These are phyloP conservation scores for Wallemia ichthyophaga DNA, from an alignment of 1,284 basidiomycete genomes.

Conservation along the genomic window DNA sequence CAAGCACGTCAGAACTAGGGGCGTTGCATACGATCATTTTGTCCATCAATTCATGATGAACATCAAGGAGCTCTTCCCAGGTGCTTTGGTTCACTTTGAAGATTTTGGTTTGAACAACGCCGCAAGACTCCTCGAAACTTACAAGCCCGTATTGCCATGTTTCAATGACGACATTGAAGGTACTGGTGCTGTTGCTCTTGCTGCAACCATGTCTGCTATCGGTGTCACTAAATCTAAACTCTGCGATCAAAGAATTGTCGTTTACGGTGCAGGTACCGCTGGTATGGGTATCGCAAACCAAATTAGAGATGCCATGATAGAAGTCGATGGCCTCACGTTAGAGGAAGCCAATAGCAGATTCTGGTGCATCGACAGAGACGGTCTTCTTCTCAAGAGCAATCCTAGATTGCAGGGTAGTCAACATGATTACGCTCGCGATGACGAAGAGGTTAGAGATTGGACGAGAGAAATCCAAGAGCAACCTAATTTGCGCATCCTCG, in stretches of 20 bases:
- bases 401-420: conserved; percentile 1
- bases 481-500: conserved; percentile 24
- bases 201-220: conserved; percentile 1
- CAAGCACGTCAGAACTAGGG: conserved; percentile 2
- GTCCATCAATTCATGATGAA: conserved; percentile 4
- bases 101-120: conserved; percentile 5
- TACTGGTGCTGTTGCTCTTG: conserved; percentile 5
- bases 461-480: conserved; percentile 12
- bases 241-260: conserved; percentile 38
- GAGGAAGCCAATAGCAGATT: conserved; percentile 33
- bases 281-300: conserved; percentile 45
- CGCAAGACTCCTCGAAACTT: neutral
- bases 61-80: conserved; percentile 3
- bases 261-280: conserved; percentile 53
- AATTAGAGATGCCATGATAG: conserved; percentile 40
- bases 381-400: conserved; percentile 1
- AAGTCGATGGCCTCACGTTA: conserved; percentile 20
- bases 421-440: conserved; percentile 15
- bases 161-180: conserved; percentile 16
- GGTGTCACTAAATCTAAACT: conserved; percentile 15
- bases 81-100: conserved; percentile 7
- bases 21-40: conserved; percentile 5
- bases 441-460: conserved; percentile 18
- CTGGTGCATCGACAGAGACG: conserved; percentile 16
- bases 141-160: conserved; percentile 4